These are phyloP conservation scores for Gastrolobium villosum DNA, from an alignment of 306 rosid genomes.

Conservation along the genomic window DNA sequence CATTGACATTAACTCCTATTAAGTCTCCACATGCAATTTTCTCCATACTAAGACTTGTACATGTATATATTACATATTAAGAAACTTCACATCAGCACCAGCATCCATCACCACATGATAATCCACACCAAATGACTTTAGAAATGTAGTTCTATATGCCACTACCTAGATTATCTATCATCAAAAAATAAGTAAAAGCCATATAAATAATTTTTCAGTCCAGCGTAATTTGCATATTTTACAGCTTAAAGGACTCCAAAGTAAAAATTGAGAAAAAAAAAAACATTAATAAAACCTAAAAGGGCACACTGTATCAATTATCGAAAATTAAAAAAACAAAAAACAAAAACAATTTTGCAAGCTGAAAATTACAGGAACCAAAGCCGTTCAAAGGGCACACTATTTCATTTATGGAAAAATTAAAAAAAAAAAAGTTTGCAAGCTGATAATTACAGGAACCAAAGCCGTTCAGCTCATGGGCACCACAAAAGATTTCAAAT, in stretches of 20 bases:
- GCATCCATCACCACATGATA: constrained; percentile 9
- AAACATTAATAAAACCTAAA: neutral
- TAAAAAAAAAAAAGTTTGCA: neutral
- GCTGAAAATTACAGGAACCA: constrained; percentile 24
- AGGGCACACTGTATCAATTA: neutral
- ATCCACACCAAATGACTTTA: constrained; percentile 10
- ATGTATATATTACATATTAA: constrained; percentile 1
- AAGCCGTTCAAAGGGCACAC: neutral
- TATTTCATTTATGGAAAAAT: neutral
- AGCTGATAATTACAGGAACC: constrained; percentile 28
- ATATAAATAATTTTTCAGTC: neutral
- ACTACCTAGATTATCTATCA: constrained; percentile 14
- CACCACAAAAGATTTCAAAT: constrained; percentile 7
- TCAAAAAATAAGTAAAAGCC: neutral
- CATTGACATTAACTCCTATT: neutral
- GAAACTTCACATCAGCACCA: constrained; percentile 32
- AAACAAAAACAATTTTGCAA: neutral
- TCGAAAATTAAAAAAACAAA: neutral
- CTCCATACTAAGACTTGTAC: constrained; percentile 5
- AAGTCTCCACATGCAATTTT: constrained; percentile 18
- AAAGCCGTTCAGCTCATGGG: constrained; percentile 18
- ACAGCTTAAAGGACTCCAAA: neutral
- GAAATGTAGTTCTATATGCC: neutral
- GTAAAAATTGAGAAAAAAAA: neutral
- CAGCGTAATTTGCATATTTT: neutral